Conservation (phyloP, 116 monocot genomes). For the Cymodocea nodosa region DNA sequence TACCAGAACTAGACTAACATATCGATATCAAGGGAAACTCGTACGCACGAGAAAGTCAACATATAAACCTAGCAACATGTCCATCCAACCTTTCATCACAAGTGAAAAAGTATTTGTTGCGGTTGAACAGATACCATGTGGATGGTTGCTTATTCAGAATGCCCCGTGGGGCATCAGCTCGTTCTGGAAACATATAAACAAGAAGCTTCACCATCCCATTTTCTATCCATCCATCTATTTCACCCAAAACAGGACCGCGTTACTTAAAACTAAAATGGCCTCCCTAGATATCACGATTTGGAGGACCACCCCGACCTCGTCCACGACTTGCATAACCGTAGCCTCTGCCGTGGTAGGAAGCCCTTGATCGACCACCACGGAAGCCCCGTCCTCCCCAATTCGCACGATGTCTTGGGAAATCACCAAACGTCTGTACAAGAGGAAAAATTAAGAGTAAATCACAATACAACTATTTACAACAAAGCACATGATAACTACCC, state of each 20-base stretch:
- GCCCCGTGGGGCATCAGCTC: background rate
- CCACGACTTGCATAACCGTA: constrained; percentile 19
- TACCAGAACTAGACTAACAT: too few species aligned
- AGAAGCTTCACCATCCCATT: constrained; percentile 6
- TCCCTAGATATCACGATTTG: constrained; percentile 2
- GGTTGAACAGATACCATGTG: background rate
- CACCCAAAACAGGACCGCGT: background rate
- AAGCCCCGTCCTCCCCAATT: constrained; percentile 35
- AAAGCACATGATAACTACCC: background rate
- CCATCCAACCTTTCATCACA: background rate
- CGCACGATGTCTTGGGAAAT: constrained; percentile 25
- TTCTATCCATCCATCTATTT: background rate
- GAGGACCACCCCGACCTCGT: constrained; percentile 1
- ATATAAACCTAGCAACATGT: too few species aligned
- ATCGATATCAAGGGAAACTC: too few species aligned
- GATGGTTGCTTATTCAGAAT: background rate
- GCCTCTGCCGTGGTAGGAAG: constrained; percentile 30
- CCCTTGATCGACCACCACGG: constrained; percentile 22
- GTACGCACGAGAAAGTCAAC: too few species aligned
- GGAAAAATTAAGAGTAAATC: too few species aligned
- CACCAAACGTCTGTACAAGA: constrained; percentile 42
- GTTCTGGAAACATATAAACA: background rate
- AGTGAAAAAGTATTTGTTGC: background rate
- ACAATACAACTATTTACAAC: background rate
- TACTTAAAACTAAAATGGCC: background rate